Conservation (phyloP, 768 basidiomycete species). For the Mycena belliarum region DNA sequence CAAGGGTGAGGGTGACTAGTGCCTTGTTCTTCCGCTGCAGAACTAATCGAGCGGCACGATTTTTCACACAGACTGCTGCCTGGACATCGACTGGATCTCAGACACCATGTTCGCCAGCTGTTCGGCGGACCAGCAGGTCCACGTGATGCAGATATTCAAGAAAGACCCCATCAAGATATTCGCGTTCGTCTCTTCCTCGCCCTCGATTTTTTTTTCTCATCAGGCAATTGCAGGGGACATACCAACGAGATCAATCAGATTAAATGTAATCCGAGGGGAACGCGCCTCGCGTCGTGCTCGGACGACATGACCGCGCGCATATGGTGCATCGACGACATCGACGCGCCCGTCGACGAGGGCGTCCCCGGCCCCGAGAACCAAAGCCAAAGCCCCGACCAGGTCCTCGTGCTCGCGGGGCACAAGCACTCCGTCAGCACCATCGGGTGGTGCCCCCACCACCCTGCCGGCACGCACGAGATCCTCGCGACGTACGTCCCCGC, state of each 20-base stretch:
- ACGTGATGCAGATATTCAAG: constrained; percentile 58
- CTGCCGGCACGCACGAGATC: constrained; percentile 54
- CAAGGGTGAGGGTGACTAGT: no score
- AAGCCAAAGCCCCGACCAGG: constrained; percentile 30
- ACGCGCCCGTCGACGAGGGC: constrained; percentile 32
- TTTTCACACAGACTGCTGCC: constrained; percentile 58
- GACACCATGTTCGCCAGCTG: constrained; percentile 72
- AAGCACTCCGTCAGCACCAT: constrained; percentile 63
- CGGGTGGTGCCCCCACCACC: constrained; percentile 63
- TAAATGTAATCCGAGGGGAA: constrained; percentile 64
- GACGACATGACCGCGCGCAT: constrained; percentile 79
- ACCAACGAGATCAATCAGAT: constrained; percentile 78
- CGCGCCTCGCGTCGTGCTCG: constrained; percentile 76
- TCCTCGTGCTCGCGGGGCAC: constrained; percentile 62
- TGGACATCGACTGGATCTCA: constrained; percentile 81
- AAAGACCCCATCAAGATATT: constrained; percentile 61
- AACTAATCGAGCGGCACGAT: not conserved
- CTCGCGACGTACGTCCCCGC: constrained; percentile 63
- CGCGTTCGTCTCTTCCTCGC: constrained; percentile 42
- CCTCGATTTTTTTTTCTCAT: not conserved
- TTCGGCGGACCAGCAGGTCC: constrained; percentile 67
- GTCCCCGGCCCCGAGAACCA: constrained; percentile 41
- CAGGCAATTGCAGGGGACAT: constrained; percentile 57
- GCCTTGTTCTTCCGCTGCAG: not conserved
- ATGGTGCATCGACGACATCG: constrained; percentile 61